Evolutionary conservation across 768 basidiomycete species (phyloP).

Genomic region (Termitomyces sp.): DNA sequence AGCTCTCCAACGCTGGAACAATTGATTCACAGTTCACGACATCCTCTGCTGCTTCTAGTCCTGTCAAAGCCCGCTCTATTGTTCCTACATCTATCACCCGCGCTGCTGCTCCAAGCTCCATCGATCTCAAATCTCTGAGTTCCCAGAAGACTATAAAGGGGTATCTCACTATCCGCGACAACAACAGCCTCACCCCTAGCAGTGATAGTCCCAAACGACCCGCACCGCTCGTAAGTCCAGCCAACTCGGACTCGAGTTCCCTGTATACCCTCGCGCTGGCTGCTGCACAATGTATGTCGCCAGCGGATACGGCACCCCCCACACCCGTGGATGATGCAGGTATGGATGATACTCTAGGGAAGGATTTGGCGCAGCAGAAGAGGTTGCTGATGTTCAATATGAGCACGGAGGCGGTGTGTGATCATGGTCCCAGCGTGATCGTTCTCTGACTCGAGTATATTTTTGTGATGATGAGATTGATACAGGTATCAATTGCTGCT

Average conservation of each 20-base stretch:
- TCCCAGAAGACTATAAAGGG: conserved; percentile 24
- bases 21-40: conserved; percentile 1
- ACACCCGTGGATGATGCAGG: conserved; percentile 25
- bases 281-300: conserved; percentile 19
- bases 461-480: not conserved
- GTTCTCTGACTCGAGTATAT: not conserved
- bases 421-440: conserved; percentile 5
- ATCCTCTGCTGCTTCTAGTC: conserved; percentile 7
- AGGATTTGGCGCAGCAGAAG: conserved; percentile 12
- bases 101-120: conserved; percentile 21
- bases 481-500: not conserved
- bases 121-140: conserved; percentile 24
- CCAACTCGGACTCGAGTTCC: conserved; percentile 17
- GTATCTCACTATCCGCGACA: conserved; percentile 23
- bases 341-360: conserved; percentile 3
- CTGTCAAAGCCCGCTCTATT: conserved; percentile 3
- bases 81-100: conserved; percentile 21
- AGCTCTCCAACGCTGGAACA: not conserved
- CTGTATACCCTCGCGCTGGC: conserved; percentile 22
- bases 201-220: conserved; percentile 22
- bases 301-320: conserved; percentile 24
- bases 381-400: conserved; percentile 9
- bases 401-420: conserved; percentile 19
- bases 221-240: conserved; percentile 20
- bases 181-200: conserved; percentile 21